Evolutionary conservation across 257 asterid species (phyloP), one percentile per base, ranked within the genome.

Genomic region (Apocynum venetum): DNA sequence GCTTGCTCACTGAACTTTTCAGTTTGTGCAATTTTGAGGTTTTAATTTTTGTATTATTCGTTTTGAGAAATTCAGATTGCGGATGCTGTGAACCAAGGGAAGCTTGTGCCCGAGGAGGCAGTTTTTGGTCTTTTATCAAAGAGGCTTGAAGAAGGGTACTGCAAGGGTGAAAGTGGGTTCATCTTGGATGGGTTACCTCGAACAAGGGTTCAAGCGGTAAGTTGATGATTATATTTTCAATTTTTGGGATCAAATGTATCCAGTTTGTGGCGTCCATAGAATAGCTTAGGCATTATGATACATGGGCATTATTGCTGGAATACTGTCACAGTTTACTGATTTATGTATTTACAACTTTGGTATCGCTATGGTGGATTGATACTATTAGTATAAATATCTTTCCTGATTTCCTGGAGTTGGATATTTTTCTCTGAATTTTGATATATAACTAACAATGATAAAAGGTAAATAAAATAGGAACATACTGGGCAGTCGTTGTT

Each of bases 151-250:
- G 99, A 93, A 86, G 97, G 97, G 57, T 85, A 86, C 64, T 71
- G 85, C 83, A 86, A 90, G 71, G 97, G 98, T 72, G 97, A 95
- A 93, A 88, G 81, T 52, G 99, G 99, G 19, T 95, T 90, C 87
- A 93, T 95, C 76, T 81, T 95, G 87, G 96, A 93, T 80, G 99
- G 99, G 64, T 80, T 95, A 73, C 98, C 99, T 77, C 87, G 97
- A 61, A 87, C 97, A 11, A 84, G 83, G 71, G 80, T 88, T 72
- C 99, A 93, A 88, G 99, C 98, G 70, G 97, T 95, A 79, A 86
- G 93, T 84, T 17, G 40, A 36, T 40, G 51, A 20, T 38, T 12
- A 13, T 2, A 0, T 35, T 66, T 66, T 17, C 7, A 14, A 13
- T 13, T 64, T 35, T 10, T 64, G 19, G 47, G 25, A 5, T 13